Evolutionary conservation across 2,329 filamentous ascomycete genomes (phyloP).

Genomic region (Phyllosticta paracitricarpa): DNA sequence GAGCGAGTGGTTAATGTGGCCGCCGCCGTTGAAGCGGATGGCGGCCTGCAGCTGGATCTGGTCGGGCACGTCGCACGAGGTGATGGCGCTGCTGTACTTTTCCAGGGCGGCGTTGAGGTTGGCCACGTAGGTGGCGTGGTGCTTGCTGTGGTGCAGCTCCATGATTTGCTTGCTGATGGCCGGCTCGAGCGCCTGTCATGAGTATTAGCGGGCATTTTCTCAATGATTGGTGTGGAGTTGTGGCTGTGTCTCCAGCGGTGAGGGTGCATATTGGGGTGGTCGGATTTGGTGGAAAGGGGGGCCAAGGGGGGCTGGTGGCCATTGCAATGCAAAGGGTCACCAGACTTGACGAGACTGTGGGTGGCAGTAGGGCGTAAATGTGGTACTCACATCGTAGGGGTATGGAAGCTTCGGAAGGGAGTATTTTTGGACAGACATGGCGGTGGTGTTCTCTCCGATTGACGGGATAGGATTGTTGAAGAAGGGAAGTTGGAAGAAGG

Average conservation of each 20-base stretch:
- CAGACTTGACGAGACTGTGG: background rate
- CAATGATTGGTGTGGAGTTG: background rate
- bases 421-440: constrained; percentile 38
- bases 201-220: background rate
- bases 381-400: constrained; percentile 56
- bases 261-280: background rate
- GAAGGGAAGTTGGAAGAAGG: constrained; percentile 6
- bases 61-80: constrained; percentile 48
- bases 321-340: background rate
- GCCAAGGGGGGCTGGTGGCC: background rate
- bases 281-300: background rate
- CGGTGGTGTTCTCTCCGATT: constrained; percentile 25
- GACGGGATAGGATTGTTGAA: constrained; percentile 14
- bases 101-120: constrained; percentile 61
- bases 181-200: constrained; percentile 54
- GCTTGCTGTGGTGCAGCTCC: constrained; percentile 70
- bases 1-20: constrained; percentile 85
- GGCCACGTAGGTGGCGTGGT: constrained; percentile 69
- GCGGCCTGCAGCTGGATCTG: constrained; percentile 59
- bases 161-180: constrained; percentile 71
- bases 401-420: constrained; percentile 58
- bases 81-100: constrained; percentile 47
- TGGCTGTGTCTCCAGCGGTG: background rate
- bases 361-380: too few relatives aligned
- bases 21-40: constrained; percentile 83